Conservation (phyloP, 306 rosid species). For the Prunus campanulata region DNA sequence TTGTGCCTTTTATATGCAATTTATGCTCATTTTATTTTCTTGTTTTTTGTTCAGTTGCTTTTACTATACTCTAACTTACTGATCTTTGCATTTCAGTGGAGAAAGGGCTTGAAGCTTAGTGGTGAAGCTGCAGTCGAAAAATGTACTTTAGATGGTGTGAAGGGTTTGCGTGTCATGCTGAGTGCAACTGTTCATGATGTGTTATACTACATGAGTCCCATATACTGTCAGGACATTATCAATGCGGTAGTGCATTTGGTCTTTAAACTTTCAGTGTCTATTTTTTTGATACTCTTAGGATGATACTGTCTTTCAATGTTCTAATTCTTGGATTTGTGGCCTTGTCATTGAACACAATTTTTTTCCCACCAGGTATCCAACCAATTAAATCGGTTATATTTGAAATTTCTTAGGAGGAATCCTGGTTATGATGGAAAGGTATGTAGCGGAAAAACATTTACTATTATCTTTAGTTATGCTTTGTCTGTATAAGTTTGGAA, state of each 20-base stretch:
- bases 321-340: slow-evolving; percentile 6
- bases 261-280: slow-evolving; percentile 13
- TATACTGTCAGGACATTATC: slow-evolving; percentile 92
- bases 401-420: slow-evolving; percentile 86
- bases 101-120: slow-evolving; percentile 95
- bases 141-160: slow-evolving; percentile 90
- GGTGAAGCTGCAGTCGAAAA: slow-evolving; percentile 92
- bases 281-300: background rate
- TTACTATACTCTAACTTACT: background rate
- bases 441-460: slow-evolving; percentile 15
- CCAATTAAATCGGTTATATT: slow-evolving; percentile 79
- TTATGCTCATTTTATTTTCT: slow-evolving; percentile 1
- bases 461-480: slow-evolving; percentile 6
- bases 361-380: slow-evolving; percentile 67
- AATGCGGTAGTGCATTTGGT: slow-evolving; percentile 57
- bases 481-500: slow-evolving; percentile 4
- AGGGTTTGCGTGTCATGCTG: slow-evolving; percentile 87
- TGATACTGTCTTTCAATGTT: background rate
- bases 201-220: slow-evolving; percentile 98
- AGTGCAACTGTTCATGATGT: slow-evolving; percentile 98
- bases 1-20: background rate
- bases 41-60: background rate
- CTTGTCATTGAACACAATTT: background rate
- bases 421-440: slow-evolving; percentile 97
- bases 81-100: slow-evolving; percentile 67